Conservation (phyloP, 176 grass and related monocot species). For the Oryza punctata region DNA sequence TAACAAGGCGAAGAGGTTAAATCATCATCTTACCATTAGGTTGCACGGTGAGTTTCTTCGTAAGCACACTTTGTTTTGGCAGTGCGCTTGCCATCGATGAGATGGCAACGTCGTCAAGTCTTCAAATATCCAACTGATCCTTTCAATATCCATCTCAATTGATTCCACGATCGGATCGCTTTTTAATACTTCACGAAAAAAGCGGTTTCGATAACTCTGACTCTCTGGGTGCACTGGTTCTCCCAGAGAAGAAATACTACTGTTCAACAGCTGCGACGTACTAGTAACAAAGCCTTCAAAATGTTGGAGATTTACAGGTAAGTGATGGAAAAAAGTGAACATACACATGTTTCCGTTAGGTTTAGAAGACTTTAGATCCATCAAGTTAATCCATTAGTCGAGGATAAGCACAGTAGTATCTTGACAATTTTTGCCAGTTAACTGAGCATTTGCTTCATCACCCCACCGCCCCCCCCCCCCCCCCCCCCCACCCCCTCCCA, state of each 20-base stretch:
- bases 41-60: background rate
- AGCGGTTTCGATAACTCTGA: background rate
- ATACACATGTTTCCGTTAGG: background rate
- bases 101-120: constrained; percentile 40
- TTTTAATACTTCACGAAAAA: constrained; percentile 24
- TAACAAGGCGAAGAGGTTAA: background rate
- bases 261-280: constrained; percentile 6
- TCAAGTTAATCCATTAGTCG: background rate
- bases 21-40: background rate
- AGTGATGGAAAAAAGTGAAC: background rate
- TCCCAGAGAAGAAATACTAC: too few species aligned
- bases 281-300: background rate
- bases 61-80: background rate
- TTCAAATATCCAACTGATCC: constrained; percentile 21
- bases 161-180: constrained; percentile 15
- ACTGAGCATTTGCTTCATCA: background rate
- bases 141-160: constrained; percentile 32
- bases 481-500: too few species aligned
- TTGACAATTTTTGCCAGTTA: background rate
- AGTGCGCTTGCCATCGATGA: constrained; percentile 38
- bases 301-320: background rate
- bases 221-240: background rate
- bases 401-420: background rate
- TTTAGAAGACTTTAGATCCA: background rate
- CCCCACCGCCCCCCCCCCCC: too few species aligned